Percentiles rank a stretch among this genome's conserved stretches.
Evolutionary conservation across 371 early-diverging fungal genomes (phyloP).

Genomic region (Rhizomucor miehei): DNA sequence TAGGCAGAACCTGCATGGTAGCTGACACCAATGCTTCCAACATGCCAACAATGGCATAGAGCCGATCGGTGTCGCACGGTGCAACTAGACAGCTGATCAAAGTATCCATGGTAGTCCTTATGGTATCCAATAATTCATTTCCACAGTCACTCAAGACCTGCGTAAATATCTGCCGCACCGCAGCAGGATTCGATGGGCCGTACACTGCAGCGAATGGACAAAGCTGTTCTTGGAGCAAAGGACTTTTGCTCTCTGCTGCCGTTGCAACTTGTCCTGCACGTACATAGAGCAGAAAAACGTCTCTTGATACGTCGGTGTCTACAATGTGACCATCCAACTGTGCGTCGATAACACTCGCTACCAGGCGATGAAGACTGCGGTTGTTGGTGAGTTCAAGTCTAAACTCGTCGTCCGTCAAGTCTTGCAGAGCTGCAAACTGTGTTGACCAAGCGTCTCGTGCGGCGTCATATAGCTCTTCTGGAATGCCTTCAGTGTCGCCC

Average conservation of each 20-base stretch:
- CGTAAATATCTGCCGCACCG: slow-evolving; percentile 11
- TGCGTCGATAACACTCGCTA: slow-evolving; percentile 1
- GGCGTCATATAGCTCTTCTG: slow-evolving; percentile 9
- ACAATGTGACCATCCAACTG: slow-evolving; percentile 8
- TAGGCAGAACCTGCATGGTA: slow-evolving; percentile 4
- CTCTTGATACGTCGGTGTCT: slow-evolving; percentile 8
- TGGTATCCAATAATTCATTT: not conserved
- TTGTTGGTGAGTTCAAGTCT: slow-evolving; percentile 7
- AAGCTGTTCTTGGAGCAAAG: slow-evolving; percentile 9
- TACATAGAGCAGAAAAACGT: slow-evolving; percentile 12
- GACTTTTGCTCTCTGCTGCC: not conserved
- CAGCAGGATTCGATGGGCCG: slow-evolving; percentile 6
- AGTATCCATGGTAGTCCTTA: not conserved
- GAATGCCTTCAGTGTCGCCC: slow-evolving; percentile 2
- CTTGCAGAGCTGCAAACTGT: slow-evolving; percentile 9
- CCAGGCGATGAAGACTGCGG: slow-evolving; percentile 7
- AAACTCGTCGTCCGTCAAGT: slow-evolving; percentile 11
- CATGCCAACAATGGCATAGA: slow-evolving; percentile 9
- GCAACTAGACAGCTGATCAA: not conserved
- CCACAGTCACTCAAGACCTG: not conserved
- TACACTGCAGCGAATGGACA: slow-evolving; percentile 12
- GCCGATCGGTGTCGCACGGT: slow-evolving; percentile 1
- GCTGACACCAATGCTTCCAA: slow-evolving; percentile 14
- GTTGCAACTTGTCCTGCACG: slow-evolving; percentile 6
- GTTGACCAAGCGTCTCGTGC: slow-evolving; percentile 13